These are phyloP conservation scores for Solanum boliviense DNA, from an alignment of 257 asterid species.

Conservation along the genomic window DNA sequence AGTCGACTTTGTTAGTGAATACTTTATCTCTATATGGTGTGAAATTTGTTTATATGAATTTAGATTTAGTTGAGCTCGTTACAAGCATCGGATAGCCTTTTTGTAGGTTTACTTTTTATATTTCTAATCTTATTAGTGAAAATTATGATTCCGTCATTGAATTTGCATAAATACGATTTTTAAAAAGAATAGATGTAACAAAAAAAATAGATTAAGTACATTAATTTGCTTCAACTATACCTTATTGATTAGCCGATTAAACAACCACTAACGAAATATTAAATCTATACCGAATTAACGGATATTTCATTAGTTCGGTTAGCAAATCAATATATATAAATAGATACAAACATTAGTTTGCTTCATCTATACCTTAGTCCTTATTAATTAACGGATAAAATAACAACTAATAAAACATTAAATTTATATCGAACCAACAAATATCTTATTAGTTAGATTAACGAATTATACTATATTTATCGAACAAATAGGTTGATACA, in stretches of 20 bases:
- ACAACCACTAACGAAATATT: not conserved
- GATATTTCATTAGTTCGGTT: too few relatives aligned
- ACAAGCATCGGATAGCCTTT: too few relatives aligned
- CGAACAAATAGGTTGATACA: not conserved
- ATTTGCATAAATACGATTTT: too few relatives aligned
- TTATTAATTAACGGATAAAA: too few relatives aligned
- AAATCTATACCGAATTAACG: not conserved
- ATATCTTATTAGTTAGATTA: not conserved
- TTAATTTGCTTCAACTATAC: not conserved
- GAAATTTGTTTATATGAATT: accelerated
- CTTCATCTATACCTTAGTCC: not conserved
- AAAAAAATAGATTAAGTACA: not conserved
- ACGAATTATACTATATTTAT: not conserved
- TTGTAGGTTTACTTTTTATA: too few relatives aligned
- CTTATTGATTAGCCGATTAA: not conserved
- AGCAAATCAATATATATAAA: not conserved
- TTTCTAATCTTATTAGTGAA: too few relatives aligned
- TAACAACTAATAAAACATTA: too few relatives aligned
- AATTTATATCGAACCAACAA: not conserved
- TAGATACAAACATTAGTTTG: too few relatives aligned
- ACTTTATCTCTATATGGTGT: accelerated
- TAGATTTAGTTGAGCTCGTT: too few relatives aligned
- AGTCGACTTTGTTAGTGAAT: too few relatives aligned
- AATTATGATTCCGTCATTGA: too few relatives aligned
- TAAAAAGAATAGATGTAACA: too few relatives aligned